Evolutionary conservation across 371 early-diverging fungal genomes (phyloP).

Genomic region (Circinella minor): DNA sequence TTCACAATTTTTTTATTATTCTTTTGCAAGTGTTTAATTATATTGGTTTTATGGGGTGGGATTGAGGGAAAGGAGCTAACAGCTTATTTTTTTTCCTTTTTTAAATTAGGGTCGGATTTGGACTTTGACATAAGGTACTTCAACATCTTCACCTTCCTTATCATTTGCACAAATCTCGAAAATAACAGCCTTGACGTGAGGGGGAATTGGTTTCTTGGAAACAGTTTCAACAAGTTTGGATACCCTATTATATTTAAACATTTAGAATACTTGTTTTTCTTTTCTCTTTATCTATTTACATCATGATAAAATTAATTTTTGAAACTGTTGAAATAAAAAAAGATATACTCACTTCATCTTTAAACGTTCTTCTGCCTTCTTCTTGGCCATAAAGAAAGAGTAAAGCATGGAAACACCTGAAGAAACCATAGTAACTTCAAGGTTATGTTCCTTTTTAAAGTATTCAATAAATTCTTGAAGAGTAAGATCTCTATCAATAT

Average conservation of each 20-base stretch:
- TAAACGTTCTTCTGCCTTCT: conserved; percentile 85
- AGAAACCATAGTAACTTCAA: conserved; percentile 96
- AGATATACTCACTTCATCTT: conserved; percentile 54
- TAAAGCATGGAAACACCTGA: conserved; percentile 94
- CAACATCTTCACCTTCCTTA: conserved; percentile 90
- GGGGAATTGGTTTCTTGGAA: conserved; percentile 88
- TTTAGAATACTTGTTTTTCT: neutral
- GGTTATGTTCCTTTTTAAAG: conserved; percentile 83
- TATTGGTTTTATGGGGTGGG: no score
- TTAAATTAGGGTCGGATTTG: conserved; percentile 38
- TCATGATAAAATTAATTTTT: no score
- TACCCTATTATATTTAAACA: conserved; percentile 47
- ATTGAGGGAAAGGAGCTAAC: no score
- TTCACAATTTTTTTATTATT: no score
- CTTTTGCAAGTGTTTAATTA: no score
- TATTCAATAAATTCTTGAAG: conserved; percentile 89
- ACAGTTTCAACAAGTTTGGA: conserved; percentile 81
- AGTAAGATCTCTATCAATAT: conserved; percentile 85
- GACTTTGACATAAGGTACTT: conserved; percentile 63
- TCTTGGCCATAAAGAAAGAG: conserved; percentile 86
- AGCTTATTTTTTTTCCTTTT: neutral
- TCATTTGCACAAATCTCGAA: conserved; percentile 92
- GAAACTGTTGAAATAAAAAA: conserved; percentile 8
- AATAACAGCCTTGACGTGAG: conserved; percentile 82
- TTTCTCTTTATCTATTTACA: neutral